Conservation (phyloP, 768 basidiomycete genomes). For the Lentinula sp. region DNA sequence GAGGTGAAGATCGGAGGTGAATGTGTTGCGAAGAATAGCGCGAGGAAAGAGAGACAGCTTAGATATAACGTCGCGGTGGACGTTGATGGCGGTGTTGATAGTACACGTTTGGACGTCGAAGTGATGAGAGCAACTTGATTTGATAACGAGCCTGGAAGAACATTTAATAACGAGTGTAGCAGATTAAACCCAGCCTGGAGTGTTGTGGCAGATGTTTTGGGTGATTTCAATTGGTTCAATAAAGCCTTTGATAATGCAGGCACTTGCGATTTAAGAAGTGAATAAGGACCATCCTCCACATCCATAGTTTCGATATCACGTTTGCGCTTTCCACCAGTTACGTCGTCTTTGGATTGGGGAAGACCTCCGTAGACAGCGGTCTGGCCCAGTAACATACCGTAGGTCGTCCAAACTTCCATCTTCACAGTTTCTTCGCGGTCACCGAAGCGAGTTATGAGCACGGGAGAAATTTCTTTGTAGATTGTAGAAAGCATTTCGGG, state of each 20-base stretch:
- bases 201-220: constrained; percentile 70
- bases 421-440: constrained; percentile 95
- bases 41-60: constrained; percentile 80
- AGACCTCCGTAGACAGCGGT: constrained; percentile 73
- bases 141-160: constrained; percentile 80
- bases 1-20: constrained; percentile 49
- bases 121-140: constrained; percentile 60
- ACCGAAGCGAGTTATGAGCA: constrained; percentile 85
- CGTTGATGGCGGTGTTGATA: constrained; percentile 64
- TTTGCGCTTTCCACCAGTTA: constrained; percentile 64
- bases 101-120: constrained; percentile 54
- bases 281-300: constrained; percentile 68
- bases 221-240: constrained; percentile 76
- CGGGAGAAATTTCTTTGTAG: constrained; percentile 81
- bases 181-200: constrained; percentile 85
- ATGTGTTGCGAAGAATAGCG: constrained; percentile 73
- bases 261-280: constrained; percentile 68
- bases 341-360: constrained; percentile 44
- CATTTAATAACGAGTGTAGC: constrained; percentile 66
- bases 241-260: constrained; percentile 75
- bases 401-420: constrained; percentile 88
- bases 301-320: constrained; percentile 72
- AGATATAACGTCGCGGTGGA: constrained; percentile 80
- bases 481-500: constrained; percentile 78
- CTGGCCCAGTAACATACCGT: constrained; percentile 75